Evolutionary conservation across 2,329 filamentous ascomycete species (phyloP), one percentile per base, ranked within the genome.

Genomic region (Neonectria neomacrospora): DNA sequence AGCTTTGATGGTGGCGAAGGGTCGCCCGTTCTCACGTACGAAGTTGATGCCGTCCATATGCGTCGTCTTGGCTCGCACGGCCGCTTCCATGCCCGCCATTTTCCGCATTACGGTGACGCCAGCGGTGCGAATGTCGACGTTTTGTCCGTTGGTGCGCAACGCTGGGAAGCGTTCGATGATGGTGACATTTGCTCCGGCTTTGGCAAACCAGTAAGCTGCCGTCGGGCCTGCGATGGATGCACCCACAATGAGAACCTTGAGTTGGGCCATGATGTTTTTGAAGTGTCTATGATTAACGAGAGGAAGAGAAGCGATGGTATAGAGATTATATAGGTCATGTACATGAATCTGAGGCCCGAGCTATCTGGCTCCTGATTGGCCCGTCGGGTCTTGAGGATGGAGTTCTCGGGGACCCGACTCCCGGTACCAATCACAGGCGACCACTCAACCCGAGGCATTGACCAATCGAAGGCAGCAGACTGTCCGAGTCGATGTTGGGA

Each of bases 1-100:
- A 11, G 73, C 48, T 11, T 63, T 69, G 8, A 81, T 76, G 26
- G 73, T 73, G 2, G 77, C 82, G 14, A 76, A 77, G 2, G 77
- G 72, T 3, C 71, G 69, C 22, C 81, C 79, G 11, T 79, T 71
- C 0, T 71, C 68, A 64, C 79, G 70, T 3, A 84, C 75, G 11
- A 84, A 64, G 32, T 76, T 70, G 9, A 85, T 66, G 12, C 83
- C 84, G 39, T 80, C 73, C 65, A 85, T 76, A 1, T 78, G 76
- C 2, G 64, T 55, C 18, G 22, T 39, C 10, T 64, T 64, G 42
- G 75, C 72, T 20, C 73, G 74, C 18, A 81, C 77, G 0, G 76
- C 74, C 0, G 61, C 65, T 45, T 80, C 79, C 71, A 81, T 75
- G 0, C 79, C 76, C 0, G 79, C 77, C 67, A 80, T 80, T 58